phyloP scores from a whole-genome alignment of 1,284 basidiomycete genomes.

The Ceratobasidium theobromae region DNA sequence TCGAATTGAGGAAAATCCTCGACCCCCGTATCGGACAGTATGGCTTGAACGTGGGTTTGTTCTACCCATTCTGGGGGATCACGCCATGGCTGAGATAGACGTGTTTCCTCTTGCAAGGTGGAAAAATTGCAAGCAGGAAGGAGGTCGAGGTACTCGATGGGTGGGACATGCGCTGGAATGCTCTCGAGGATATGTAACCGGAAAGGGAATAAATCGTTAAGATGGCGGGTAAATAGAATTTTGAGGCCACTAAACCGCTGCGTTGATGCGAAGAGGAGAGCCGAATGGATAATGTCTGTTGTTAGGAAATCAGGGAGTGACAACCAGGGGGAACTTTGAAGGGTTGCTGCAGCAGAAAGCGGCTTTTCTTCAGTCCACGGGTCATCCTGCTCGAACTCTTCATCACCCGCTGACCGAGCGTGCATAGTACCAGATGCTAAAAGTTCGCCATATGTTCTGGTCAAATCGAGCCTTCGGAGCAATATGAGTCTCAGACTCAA shows the following conservation, averaged over 20 bases:
- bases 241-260: constrained; percentile 60
- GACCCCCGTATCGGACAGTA: constrained; percentile 42
- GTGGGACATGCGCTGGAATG: constrained; percentile 71
- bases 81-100: constrained; percentile 50
- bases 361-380: constrained; percentile 66
- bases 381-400: constrained; percentile 67
- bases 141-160: constrained; percentile 60
- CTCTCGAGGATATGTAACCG: constrained; percentile 69
- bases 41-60: constrained; percentile 46
- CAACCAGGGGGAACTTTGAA: constrained; percentile 48
- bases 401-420: constrained; percentile 47
- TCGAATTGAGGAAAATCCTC: constrained; percentile 29
- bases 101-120: constrained; percentile 48
- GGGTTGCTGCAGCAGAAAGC: constrained; percentile 38
- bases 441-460: constrained; percentile 59
- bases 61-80: constrained; percentile 59
- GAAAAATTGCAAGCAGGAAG: constrained; percentile 62
- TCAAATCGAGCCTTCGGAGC: constrained; percentile 61
- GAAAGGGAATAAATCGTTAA: constrained; percentile 60
- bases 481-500: constrained; percentile 44
- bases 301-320: constrained; percentile 65
- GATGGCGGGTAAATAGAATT: constrained; percentile 61
- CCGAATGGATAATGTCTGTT: constrained; percentile 57
- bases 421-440: background rate
- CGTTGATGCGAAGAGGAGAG: constrained; percentile 65